Evolutionary conservation across 1,284 basidiomycete species (phyloP).

Genomic region (Boletus sp.): DNA sequence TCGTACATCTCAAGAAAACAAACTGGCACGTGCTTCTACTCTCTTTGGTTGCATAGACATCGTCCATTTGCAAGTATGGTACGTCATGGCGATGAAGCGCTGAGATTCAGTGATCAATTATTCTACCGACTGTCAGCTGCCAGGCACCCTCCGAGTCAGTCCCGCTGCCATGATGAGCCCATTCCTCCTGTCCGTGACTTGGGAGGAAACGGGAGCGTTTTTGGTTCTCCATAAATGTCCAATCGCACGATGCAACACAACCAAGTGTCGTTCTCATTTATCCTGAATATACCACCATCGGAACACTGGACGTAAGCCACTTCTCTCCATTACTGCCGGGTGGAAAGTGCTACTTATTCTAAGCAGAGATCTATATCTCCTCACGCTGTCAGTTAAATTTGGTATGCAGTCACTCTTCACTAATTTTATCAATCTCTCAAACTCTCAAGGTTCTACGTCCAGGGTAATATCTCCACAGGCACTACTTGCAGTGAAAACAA

Average conservation of each 20-base stretch:
- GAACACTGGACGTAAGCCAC: not conserved
- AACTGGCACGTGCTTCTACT: not conserved
- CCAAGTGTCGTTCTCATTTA: not conserved
- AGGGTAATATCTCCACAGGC: conserved; percentile 11
- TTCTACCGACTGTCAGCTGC: not conserved
- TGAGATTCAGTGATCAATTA: not conserved
- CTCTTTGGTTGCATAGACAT: too few relatives aligned
- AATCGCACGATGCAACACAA: not conserved
- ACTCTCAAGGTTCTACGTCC: not conserved
- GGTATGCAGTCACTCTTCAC: not conserved
- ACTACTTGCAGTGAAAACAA: not conserved
- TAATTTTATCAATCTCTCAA: not conserved
- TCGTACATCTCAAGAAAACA: not conserved
- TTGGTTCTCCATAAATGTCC: too few relatives aligned
- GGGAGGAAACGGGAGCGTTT: not conserved
- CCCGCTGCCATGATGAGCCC: not conserved
- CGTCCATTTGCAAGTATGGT: not conserved
- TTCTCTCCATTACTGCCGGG: too few relatives aligned
- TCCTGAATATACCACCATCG: too few relatives aligned
- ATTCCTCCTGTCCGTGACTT: not conserved
- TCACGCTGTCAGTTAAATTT: not conserved
- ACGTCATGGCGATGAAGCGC: not conserved
- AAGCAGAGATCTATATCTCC: not conserved
- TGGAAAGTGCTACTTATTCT: not conserved
- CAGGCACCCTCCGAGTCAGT: not conserved